Evolutionary conservation across 2,329 filamentous ascomycete genomes (phyloP).

Genomic region (Elsinoe australis): DNA sequence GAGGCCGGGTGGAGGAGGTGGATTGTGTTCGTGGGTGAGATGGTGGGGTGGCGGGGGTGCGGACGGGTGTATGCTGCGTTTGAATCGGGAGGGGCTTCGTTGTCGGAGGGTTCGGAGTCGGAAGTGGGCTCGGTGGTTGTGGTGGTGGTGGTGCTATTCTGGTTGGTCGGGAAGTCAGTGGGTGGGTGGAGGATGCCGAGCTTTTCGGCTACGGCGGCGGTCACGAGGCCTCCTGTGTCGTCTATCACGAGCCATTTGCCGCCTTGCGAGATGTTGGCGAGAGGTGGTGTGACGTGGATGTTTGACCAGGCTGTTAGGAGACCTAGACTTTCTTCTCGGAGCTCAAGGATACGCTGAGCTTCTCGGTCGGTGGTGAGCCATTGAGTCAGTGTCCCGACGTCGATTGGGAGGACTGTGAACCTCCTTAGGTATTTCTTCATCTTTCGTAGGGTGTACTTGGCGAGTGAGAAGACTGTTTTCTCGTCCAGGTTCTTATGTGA

Average conservation of each 20-base stretch:
- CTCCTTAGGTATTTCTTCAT: conserved; percentile 85
- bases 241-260: conserved; percentile 76
- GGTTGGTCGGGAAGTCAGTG: conserved; percentile 22
- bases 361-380: conserved; percentile 78
- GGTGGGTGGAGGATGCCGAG: conserved; percentile 68
- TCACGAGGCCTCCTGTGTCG: conserved; percentile 74
- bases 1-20: conserved; percentile 74
- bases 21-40: conserved; percentile 57
- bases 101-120: conserved; percentile 21
- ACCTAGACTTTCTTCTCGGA: conserved; percentile 75
- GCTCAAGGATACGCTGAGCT: conserved; percentile 69
- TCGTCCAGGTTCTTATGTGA: conserved; percentile 86
- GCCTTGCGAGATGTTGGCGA: conserved; percentile 29
- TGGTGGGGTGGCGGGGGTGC: conserved; percentile 53
- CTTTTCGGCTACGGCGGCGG: conserved; percentile 77
- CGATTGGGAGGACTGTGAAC: conserved; percentile 77
- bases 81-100: neutral
- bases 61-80: conserved; percentile 38
- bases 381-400: conserved; percentile 66
- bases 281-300: conserved; percentile 49
- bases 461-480: conserved; percentile 87
- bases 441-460: conserved; percentile 94
- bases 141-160: conserved; percentile 6
- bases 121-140: conserved; percentile 9
- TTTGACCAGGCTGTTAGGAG: conserved; percentile 85